Base-by-base conservation (phyloP, 1,139 yeast genomes). In the Candida labiduridarum region DNA sequence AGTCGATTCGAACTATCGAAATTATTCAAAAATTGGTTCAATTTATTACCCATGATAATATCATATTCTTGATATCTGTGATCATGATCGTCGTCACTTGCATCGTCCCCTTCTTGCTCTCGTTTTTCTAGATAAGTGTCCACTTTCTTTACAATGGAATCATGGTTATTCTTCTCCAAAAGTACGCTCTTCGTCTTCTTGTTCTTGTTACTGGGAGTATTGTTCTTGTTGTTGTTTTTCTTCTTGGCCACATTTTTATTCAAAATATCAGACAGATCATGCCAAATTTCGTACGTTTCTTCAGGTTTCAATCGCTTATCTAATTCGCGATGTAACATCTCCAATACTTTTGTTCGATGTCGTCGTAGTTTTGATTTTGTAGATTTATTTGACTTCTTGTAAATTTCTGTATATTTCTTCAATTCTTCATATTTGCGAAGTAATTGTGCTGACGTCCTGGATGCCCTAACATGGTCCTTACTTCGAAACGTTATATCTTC, bases 201-300 rank as follows among this genome's bases (percentile, higher is more conserved):
- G 14, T 38, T 41, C 16, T 45, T 42, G 10, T 38, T 35, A 19
- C 12, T 14, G 18, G 2, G 12, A 19, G n/a, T 31, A 4, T 18
- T 41, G n/a, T n/a, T 39, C 3, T 14, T 15, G 22, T 30, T 22
- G 2, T 34, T 38, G n/a, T 43, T 41, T 2, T 16, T 29, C 15
- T 14, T 31, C 35, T 43, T 45, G 22, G 41, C 29, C 11, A 33
- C 35, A 31, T 45, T 39, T 31, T 45, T 40, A 45, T 36, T 45
- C 30, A 45, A 38, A 12, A 33, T 18, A 30, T 45, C 29, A 18
- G 11, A 15, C 10, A 50, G 48, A 10, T 59, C 53, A 51, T 74
- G 71, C 79, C 79, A 74, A 30, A 66, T 53, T 52, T 74, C 79
- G 52, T 59, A 74, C 0, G 77, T 67, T 41, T 69, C 77, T 50